These are phyloP conservation scores for Drechslera avenae DNA, from an alignment of 2,329 filamentous ascomycete genomes.

Conservation along the genomic window DNA sequence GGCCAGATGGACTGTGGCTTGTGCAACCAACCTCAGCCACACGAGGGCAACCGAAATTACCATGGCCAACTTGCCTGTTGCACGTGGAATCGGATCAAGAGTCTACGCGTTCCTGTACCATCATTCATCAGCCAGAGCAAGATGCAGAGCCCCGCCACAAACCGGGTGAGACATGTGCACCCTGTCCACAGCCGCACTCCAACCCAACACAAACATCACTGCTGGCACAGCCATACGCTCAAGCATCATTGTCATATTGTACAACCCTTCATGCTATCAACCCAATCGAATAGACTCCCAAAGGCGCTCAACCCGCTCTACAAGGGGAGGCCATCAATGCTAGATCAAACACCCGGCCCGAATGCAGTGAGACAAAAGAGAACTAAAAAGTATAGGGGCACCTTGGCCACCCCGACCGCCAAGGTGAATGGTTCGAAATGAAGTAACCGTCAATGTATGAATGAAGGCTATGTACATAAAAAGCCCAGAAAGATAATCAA, in stretches of 20 bases:
- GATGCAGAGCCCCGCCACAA: no score
- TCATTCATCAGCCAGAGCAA: no score
- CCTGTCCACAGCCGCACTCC: no score
- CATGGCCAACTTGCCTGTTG: no score
- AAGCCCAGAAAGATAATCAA: conserved; percentile 16
- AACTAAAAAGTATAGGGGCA: conserved; percentile 6
- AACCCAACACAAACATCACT: neutral
- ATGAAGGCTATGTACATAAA: conserved; percentile 30
- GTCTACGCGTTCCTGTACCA: no score
- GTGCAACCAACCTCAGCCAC: no score
- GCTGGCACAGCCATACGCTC: neutral
- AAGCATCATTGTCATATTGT: neutral
- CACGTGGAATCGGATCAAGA: no score
- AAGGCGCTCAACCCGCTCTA: conserved; percentile 16
- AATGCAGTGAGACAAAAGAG: conserved; percentile 11
- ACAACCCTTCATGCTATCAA: neutral
- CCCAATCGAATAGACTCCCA: conserved; percentile 10
- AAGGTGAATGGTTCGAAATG: neutral
- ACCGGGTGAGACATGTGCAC: no score
- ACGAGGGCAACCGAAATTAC: no score
- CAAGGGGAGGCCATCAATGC: conserved; percentile 20
- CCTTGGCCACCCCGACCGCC: neutral
- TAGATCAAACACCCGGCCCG: conserved; percentile 1
- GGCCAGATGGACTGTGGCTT: no score
- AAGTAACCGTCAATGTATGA: neutral